phyloP scores from a whole-genome alignment of 1,139 yeast genomes.

The Yamadazyma friedrichii region DNA sequence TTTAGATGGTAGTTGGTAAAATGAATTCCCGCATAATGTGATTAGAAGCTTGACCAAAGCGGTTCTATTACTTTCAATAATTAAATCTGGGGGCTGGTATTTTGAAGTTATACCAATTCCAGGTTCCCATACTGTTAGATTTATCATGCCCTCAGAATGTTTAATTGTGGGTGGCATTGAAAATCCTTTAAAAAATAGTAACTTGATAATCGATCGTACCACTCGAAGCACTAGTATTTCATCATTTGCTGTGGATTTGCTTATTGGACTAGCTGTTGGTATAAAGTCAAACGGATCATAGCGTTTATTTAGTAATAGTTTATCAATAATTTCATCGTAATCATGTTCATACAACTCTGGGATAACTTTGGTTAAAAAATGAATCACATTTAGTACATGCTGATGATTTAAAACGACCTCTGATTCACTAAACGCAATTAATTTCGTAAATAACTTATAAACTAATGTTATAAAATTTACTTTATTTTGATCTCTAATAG shows the following conservation, averaged over 20 bases:
- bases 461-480: slow-evolving; percentile 58
- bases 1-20: slow-evolving; percentile 51
- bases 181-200: slow-evolving; percentile 62
- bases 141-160: slow-evolving; percentile 8
- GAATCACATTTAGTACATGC: slow-evolving; percentile 54
- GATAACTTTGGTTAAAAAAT: slow-evolving; percentile 60
- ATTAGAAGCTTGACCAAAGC: slow-evolving; percentile 65
- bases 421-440: slow-evolving; percentile 21
- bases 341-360: slow-evolving; percentile 66
- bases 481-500: slow-evolving; percentile 56
- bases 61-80: slow-evolving; percentile 62
- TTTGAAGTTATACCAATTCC: slow-evolving; percentile 59
- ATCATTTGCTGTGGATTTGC: background rate
- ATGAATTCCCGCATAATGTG: slow-evolving; percentile 60
- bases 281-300: slow-evolving; percentile 4
- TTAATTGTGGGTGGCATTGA: slow-evolving; percentile 35
- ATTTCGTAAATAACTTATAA: slow-evolving; percentile 33
- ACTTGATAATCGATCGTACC: slow-evolving; percentile 36
- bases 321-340: slow-evolving; percentile 33
- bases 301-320: slow-evolving; percentile 28
- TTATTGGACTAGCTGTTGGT: background rate
- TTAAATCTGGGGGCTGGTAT: slow-evolving; percentile 45
- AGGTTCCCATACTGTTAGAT: slow-evolving; percentile 61
- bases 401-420: slow-evolving; percentile 6
- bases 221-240: slow-evolving; percentile 6